These are phyloP conservation scores for Pseudocercospora macadamiae DNA, from an alignment of 2,329 filamentous ascomycete genomes.

Conservation along the genomic window DNA sequence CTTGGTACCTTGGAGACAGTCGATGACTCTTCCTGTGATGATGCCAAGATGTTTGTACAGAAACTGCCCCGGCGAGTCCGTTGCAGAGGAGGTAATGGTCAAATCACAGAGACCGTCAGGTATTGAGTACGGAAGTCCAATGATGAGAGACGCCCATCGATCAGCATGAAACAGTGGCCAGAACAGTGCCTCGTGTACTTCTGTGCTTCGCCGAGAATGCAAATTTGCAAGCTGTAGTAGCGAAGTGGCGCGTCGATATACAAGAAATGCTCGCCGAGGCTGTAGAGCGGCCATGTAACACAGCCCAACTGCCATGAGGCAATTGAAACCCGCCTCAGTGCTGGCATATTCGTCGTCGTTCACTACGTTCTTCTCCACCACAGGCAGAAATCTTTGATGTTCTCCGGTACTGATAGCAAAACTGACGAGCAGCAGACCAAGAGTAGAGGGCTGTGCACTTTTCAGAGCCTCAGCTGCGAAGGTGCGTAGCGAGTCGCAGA, in stretches of 20 bases:
- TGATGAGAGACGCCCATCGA: constrained; percentile 24
- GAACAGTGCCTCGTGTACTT: constrained; percentile 16
- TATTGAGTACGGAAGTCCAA: constrained; percentile 19
- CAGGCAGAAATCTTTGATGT: constrained; percentile 16
- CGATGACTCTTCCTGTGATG: constrained; percentile 18
- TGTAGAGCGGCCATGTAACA: constrained; percentile 20
- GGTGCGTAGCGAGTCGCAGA: background rate
- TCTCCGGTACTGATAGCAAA: constrained; percentile 20
- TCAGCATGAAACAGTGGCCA: constrained; percentile 26
- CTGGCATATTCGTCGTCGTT: constrained; percentile 19
- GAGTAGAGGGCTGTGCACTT: constrained; percentile 8
- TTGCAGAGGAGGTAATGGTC: constrained; percentile 7
- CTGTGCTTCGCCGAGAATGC: constrained; percentile 10
- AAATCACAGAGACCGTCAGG: constrained; percentile 21
- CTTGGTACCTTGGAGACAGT: constrained; percentile 17
- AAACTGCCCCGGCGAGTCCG: constrained; percentile 5
- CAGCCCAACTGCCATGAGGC: constrained; percentile 23
- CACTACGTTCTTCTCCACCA: constrained; percentile 18
- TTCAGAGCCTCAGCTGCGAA: constrained; percentile 10
- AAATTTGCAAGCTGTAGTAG: constrained; percentile 18
- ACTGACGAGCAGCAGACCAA: constrained; percentile 16
- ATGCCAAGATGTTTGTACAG: constrained; percentile 18
- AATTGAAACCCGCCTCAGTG: constrained; percentile 18
- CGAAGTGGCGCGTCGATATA: constrained; percentile 20
- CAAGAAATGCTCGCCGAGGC: constrained; percentile 19